These are phyloP conservation scores for Zizania latifolia DNA, from an alignment of 176 grass and related monocot genomes.

Conservation along the genomic window DNA sequence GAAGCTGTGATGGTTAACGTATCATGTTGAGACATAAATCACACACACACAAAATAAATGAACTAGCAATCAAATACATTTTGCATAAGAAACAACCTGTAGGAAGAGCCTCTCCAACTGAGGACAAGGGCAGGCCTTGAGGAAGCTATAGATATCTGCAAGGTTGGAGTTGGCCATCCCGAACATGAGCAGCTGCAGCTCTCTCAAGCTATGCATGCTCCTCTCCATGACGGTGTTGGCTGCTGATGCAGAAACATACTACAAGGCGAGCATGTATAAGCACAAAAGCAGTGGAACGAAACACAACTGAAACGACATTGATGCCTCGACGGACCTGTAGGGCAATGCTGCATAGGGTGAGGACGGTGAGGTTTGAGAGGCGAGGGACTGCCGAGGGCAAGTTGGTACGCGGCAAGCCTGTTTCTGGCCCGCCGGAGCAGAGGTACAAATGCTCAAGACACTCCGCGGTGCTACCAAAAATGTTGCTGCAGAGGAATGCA, in stretches of 20 bases:
- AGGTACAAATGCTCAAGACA: slow-evolving; percentile 64
- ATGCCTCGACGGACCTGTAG: slow-evolving; percentile 55
- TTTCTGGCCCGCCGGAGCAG: slow-evolving; percentile 42
- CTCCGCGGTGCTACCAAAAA: not conserved
- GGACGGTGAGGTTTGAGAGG: slow-evolving; percentile 54
- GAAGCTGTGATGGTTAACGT: slow-evolving; percentile 53
- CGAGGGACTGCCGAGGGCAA: slow-evolving; percentile 22
- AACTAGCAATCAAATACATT: not conserved
- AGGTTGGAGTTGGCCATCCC: slow-evolving; percentile 81
- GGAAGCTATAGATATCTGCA: slow-evolving; percentile 70
- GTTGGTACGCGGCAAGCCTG: slow-evolving; percentile 42
- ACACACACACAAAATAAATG: not conserved
- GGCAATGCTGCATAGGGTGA: slow-evolving; percentile 80
- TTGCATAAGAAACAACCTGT: slow-evolving; percentile 45
- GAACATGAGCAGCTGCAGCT: slow-evolving; percentile 77
- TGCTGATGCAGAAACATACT: slow-evolving; percentile 52
- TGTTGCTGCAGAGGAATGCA: slow-evolving; percentile 45
- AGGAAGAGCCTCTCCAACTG: slow-evolving; percentile 68
- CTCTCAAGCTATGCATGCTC: slow-evolving; percentile 48
- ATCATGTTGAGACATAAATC: slow-evolving; percentile 11
- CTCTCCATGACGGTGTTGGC: slow-evolving; percentile 19
- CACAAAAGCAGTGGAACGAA: slow-evolving; percentile 4
- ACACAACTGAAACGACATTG: not conserved
- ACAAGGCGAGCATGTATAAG: slow-evolving; percentile 22
- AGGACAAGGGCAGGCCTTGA: slow-evolving; percentile 57